phyloP scores from a whole-genome alignment of 768 basidiomycete genomes.

The Tephrocybe sp. region DNA sequence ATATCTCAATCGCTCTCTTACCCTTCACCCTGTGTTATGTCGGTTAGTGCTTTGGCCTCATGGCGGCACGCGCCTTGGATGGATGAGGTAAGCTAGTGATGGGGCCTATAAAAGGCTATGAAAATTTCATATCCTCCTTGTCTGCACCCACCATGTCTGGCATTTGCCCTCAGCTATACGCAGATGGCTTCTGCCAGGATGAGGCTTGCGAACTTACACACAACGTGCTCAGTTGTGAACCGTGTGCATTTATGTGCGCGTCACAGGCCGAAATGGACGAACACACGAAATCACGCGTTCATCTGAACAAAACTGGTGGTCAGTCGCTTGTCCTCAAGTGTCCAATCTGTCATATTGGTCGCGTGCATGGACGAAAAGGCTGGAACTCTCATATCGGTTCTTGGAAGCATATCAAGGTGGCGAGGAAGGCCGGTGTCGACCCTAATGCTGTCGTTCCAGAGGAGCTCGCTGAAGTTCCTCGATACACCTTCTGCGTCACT shows the following conservation, averaged over 20 bases:
- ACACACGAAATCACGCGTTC: slow-evolving; percentile 11
- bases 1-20: too few species aligned
- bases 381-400: slow-evolving; percentile 11
- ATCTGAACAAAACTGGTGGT: slow-evolving; percentile 16
- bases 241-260: slow-evolving; percentile 22
- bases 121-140: background rate
- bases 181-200: slow-evolving; percentile 18
- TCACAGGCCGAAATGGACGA: slow-evolving; percentile 12
- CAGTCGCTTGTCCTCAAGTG: slow-evolving; percentile 9
- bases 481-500: slow-evolving; percentile 25
- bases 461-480: slow-evolving; percentile 14
- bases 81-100: too few species aligned
- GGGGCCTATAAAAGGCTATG: too few species aligned
- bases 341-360: slow-evolving; percentile 12
- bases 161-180: slow-evolving; percentile 18
- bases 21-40: too few species aligned
- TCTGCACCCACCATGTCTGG: slow-evolving; percentile 1
- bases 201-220: slow-evolving; percentile 12
- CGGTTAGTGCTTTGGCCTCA: too few species aligned
- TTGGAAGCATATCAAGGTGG: slow-evolving; percentile 4
- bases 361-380: slow-evolving; percentile 1
- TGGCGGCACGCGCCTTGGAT: too few species aligned
- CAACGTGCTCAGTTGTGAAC: slow-evolving; percentile 18
- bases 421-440: background rate
- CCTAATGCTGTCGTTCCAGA: slow-evolving; percentile 29